Percentiles rank a stretch among this genome's conserved stretches.
phyloP scores from a whole-genome alignment of 495 filamentous ascomycete genomes.

The Neurospora hispaniola region DNA sequence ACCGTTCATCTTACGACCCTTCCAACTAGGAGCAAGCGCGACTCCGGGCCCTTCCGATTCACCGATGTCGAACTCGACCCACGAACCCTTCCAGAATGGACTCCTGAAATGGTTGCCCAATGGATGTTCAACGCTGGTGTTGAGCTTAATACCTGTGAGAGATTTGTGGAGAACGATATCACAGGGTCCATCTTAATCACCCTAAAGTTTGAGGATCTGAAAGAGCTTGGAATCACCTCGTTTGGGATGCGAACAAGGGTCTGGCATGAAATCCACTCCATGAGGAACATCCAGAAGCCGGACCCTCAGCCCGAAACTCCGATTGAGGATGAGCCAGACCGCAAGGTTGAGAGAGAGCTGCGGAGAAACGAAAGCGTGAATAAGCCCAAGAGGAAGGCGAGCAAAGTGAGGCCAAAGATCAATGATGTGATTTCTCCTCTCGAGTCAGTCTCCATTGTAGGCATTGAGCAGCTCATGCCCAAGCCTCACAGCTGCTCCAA shows the following conservation, averaged over 20 bases:
- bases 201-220: slow-evolving; percentile 85
- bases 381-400: slow-evolving; percentile 29
- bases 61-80: slow-evolving; percentile 47
- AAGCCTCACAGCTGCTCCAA: slow-evolving; percentile 81
- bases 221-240: slow-evolving; percentile 84
- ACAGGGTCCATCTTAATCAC: slow-evolving; percentile 71
- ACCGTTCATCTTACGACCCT: slow-evolving; percentile 22
- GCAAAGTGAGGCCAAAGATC: slow-evolving; percentile 32
- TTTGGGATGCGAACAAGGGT: slow-evolving; percentile 82
- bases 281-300: slow-evolving; percentile 50
- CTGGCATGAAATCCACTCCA: slow-evolving; percentile 70
- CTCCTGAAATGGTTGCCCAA: slow-evolving; percentile 60
- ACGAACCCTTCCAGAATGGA: slow-evolving; percentile 51
- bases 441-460: slow-evolving; percentile 85
- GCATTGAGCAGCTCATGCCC: slow-evolving; percentile 78
- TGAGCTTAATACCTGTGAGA: slow-evolving; percentile 63
- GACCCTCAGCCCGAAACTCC: slow-evolving; percentile 46
- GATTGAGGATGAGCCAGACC: slow-evolving; percentile 43
- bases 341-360: slow-evolving; percentile 28
- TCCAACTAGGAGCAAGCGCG: slow-evolving; percentile 20
- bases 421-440: slow-evolving; percentile 60
- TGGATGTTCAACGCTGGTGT: slow-evolving; percentile 70
- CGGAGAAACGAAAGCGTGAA: slow-evolving; percentile 27
- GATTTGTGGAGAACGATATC: slow-evolving; percentile 85
- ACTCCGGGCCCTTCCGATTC: slow-evolving; percentile 34